Conservation (phyloP, 495 filamentous ascomycete genomes). For the Penicillium coffeae region DNA sequence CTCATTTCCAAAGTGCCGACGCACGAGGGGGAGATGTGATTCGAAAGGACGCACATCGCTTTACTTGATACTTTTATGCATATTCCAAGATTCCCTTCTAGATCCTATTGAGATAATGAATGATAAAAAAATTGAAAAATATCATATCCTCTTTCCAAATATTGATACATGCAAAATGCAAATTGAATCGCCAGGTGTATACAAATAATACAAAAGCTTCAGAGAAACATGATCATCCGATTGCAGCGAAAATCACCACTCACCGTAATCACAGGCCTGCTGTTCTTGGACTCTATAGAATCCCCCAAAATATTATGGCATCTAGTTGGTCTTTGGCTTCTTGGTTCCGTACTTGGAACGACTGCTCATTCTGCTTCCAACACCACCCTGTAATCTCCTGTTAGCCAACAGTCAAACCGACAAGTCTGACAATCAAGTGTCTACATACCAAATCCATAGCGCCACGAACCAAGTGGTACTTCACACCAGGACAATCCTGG, state of each 20-base stretch:
- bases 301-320: not conserved
- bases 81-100: too few relatives aligned
- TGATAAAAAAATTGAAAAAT: constrained; percentile 1
- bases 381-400: constrained; percentile 66
- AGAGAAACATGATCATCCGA: not conserved
- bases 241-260: not conserved
- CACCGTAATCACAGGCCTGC: not conserved
- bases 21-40: too few relatives aligned
- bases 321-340: constrained; percentile 75
- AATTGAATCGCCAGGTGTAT: constrained; percentile 10
- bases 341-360: constrained; percentile 98
- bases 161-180: constrained; percentile 13
- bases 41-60: too few relatives aligned
- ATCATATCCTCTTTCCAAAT: constrained; percentile 1
- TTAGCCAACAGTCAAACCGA: constrained; percentile 3
- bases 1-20: too few relatives aligned
- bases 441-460: constrained; percentile 86
- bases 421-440: not conserved
- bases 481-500: constrained; percentile 98
- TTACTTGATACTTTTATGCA: too few relatives aligned
- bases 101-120: too few relatives aligned
- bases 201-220: constrained; percentile 10
- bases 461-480: constrained; percentile 88
- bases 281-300: not conserved
- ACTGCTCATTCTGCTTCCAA: constrained; percentile 73